These are phyloP conservation scores for Metschnikowia aberdeeniae DNA, from an alignment of 805 yeast genomes.

Conservation along the genomic window DNA sequence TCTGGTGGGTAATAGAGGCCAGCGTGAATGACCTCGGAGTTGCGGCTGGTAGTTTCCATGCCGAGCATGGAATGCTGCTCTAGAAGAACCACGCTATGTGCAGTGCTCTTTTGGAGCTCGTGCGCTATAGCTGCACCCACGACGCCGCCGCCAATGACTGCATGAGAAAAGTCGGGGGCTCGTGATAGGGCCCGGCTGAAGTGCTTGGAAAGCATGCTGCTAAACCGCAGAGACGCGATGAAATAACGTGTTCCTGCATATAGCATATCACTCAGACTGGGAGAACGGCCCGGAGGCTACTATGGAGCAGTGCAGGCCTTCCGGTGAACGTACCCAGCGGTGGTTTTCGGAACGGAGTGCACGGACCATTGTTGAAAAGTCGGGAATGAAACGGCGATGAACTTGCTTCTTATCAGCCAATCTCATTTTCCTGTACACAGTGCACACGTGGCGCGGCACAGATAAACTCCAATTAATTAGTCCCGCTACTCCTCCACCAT, in stretches of 20 bases:
- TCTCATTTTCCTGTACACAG: background rate
- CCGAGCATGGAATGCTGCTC: slow-evolving; percentile 69
- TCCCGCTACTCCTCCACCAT: background rate
- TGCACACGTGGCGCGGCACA: slow-evolving; percentile 3
- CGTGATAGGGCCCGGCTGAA: slow-evolving; percentile 2
- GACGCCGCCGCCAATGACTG: slow-evolving; percentile 78
- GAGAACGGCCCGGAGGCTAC: too few species aligned
- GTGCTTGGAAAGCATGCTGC: slow-evolving; percentile 4
- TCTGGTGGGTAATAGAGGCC: slow-evolving; percentile 77
- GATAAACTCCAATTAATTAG: slow-evolving; percentile 1
- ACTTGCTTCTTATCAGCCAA: slow-evolving; percentile 32
- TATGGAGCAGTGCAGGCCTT: too few species aligned
- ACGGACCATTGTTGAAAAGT: slow-evolving; percentile 38
- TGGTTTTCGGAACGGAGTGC: too few species aligned
- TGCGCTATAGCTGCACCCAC: slow-evolving; percentile 83
- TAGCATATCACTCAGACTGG: too few species aligned
- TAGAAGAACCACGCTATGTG: slow-evolving; percentile 54
- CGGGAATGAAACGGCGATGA: slow-evolving; percentile 86
- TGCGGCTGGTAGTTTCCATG: slow-evolving; percentile 80
- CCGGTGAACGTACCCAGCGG: too few species aligned
- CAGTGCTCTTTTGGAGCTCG: slow-evolving; percentile 45
- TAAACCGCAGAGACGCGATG: too few species aligned
- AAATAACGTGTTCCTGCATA: too few species aligned
- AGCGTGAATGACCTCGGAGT: slow-evolving; percentile 91
- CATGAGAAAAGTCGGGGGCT: slow-evolving; percentile 58